These are phyloP conservation scores for Cocos nucifera DNA, from an alignment of 176 grass and related monocot species.

Conservation along the genomic window DNA sequence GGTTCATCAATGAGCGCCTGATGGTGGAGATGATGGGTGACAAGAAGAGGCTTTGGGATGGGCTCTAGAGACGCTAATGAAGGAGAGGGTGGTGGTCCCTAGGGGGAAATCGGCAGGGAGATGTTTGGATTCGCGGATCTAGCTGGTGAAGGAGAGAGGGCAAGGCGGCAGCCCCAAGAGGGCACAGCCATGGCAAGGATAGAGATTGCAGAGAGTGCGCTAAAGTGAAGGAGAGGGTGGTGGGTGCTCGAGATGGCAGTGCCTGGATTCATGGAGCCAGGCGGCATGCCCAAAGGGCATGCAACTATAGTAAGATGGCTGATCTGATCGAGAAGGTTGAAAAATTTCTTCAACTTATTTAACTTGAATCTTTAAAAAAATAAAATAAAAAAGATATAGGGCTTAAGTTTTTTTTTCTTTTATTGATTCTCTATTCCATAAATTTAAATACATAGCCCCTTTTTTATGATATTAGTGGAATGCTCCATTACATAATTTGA, in stretches of 20 bases:
- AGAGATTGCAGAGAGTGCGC: slow-evolving; percentile 28
- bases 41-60: slow-evolving; percentile 37
- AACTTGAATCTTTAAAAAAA: no score
- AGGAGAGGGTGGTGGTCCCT: slow-evolving; percentile 35
- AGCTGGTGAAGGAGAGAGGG: slow-evolving; percentile 22
- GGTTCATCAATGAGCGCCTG: slow-evolving; percentile 77
- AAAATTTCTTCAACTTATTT: no score
- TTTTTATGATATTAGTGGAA: no score
- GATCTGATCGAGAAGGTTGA: no score
- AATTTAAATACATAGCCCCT: no score
- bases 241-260: background rate
- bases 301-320: no score
- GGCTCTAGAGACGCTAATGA: slow-evolving; percentile 24
- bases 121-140: slow-evolving; percentile 37
- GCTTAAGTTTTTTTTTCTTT: no score
- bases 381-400: no score
- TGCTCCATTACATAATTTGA: no score
- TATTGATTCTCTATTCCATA: no score
- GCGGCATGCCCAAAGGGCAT: no score
- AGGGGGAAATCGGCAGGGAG: slow-evolving; percentile 27
- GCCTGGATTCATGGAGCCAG: no score
- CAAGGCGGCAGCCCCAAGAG: slow-evolving; percentile 16
- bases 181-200: slow-evolving; percentile 28
- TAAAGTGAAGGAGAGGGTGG: slow-evolving; percentile 15
- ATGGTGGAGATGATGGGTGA: slow-evolving; percentile 36